Evolutionary conservation across 1,284 basidiomycete species (phyloP).

Genomic region (Mycena sp.): DNA sequence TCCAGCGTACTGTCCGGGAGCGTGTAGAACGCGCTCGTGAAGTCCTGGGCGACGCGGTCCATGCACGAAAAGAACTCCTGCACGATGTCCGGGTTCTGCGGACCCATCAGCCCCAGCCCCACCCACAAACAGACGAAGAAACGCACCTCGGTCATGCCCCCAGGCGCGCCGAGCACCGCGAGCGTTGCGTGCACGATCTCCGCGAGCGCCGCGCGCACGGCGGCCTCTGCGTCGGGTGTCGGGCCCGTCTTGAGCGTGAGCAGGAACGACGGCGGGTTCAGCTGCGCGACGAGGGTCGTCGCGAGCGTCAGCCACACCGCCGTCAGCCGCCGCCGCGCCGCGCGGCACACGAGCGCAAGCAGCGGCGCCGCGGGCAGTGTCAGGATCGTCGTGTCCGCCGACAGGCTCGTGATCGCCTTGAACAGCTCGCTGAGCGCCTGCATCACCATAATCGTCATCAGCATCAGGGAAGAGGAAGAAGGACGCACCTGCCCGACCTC

Average conservation of each 20-base stretch:
- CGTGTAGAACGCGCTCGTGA: conserved; percentile 74
- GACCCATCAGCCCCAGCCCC: background rate
- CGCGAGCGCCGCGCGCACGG: conserved; percentile 65
- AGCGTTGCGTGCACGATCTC: conserved; percentile 71
- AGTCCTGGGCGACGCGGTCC: conserved; percentile 81
- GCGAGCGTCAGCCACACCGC: conserved; percentile 87
- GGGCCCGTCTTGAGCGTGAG: conserved; percentile 49
- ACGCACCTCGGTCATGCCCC: conserved; percentile 78
- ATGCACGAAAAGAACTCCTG: conserved; percentile 88
- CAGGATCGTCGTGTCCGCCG: conserved; percentile 77
- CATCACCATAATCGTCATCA: background rate
- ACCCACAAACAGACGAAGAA: background rate
- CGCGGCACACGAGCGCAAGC: conserved; percentile 80
- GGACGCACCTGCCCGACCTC: conserved; percentile 78
- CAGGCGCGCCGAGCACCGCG: conserved; percentile 60
- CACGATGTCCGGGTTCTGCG: conserved; percentile 87
- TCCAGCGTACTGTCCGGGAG: conserved; percentile 74
- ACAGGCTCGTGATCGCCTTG: conserved; percentile 81
- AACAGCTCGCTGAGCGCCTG: conserved; percentile 84
- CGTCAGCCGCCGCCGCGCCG: no score
- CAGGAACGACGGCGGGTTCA: conserved; percentile 75
- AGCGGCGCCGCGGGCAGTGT: conserved; percentile 83
- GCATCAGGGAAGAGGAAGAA: background rate
- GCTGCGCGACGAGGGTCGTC: conserved; percentile 79
- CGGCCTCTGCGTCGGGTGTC: conserved; percentile 48